Percentiles rank a stretch among this genome's conserved stretches.
Conservation (phyloP, 306 rosid genomes). For the Fragaria iinumae region DNA sequence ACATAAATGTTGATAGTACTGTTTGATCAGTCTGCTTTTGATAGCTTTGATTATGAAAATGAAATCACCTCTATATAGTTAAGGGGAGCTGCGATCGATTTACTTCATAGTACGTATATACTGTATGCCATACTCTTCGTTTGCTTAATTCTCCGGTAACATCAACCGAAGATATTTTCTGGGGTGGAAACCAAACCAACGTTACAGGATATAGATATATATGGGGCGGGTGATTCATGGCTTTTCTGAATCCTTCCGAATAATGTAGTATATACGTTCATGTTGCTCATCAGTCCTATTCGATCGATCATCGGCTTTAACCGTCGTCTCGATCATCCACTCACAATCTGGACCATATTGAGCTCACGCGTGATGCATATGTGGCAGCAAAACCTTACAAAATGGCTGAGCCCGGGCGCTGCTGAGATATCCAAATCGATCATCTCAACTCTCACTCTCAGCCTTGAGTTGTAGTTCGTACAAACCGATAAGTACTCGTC, state of each 20-base stretch:
- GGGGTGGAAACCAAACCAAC: background rate
- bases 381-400: background rate
- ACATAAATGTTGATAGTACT: background rate
- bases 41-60: too few relatives aligned
- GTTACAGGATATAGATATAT: background rate
- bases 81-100: background rate
- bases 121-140: background rate
- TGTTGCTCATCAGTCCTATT: background rate
- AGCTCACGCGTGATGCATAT: slow-evolving; percentile 2
- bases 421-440: slow-evolving; percentile 3
- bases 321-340: background rate
- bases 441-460: background rate
- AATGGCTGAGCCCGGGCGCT: background rate
- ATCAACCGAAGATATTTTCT: background rate
- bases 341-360: slow-evolving; percentile 1
- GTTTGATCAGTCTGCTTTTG: background rate
- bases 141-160: background rate
- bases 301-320: background rate
- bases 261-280: background rate
- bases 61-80: too few relatives aligned
- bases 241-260: background rate
- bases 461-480: background rate
- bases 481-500: background rate
- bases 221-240: background rate
- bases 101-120: background rate